Evolutionary conservation across 2,329 filamentous ascomycete species (phyloP).

Genomic region (Penicillium glabrum): DNA sequence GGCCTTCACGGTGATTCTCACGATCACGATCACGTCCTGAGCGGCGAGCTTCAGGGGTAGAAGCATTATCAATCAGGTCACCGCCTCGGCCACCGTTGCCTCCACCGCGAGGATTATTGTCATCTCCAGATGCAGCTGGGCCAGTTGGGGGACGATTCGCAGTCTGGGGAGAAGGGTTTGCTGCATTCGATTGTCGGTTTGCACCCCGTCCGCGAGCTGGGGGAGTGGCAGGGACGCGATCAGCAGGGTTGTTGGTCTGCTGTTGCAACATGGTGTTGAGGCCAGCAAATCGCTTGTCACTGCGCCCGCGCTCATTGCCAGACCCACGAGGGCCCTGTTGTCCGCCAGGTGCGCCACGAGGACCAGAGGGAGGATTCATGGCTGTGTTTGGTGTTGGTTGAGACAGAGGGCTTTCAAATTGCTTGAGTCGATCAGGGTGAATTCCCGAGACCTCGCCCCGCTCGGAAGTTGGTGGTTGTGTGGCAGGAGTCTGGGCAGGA

Average conservation of each 20-base stretch:
- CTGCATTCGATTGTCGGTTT: conserved; percentile 33
- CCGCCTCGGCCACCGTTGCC: conserved; percentile 31
- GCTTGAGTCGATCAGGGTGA: conserved; percentile 55
- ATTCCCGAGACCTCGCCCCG: conserved; percentile 46
- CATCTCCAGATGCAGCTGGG: conserved; percentile 28
- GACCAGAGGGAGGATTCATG: conserved; percentile 41
- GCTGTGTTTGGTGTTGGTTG: not conserved
- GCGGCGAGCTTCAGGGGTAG: conserved; percentile 31
- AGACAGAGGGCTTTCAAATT: conserved; percentile 32
- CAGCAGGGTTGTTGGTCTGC: conserved; percentile 38
- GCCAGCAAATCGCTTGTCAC: conserved; percentile 49
- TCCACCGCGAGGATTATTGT: conserved; percentile 23
- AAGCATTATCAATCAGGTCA: conserved; percentile 37
- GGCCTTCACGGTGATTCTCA: conserved; percentile 33
- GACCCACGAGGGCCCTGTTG: conserved; percentile 40
- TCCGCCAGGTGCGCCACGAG: conserved; percentile 37
- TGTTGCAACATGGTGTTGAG: conserved; percentile 48
- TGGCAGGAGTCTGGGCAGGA: conserved; percentile 31
- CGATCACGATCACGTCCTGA: conserved; percentile 30
- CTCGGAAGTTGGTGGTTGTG: conserved; percentile 34
- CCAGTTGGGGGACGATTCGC: conserved; percentile 33
- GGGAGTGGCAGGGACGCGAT: conserved; percentile 34
- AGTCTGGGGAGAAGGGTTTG: conserved; percentile 33
- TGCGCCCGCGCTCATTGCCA: conserved; percentile 39
- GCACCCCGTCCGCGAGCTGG: conserved; percentile 42